A percentile compares a stretch with the other conserved stretches of the same genome.
These are phyloP conservation scores for Fusarium sambucinum DNA, from an alignment of 2,329 filamentous ascomycete species.

Conservation along the genomic window DNA sequence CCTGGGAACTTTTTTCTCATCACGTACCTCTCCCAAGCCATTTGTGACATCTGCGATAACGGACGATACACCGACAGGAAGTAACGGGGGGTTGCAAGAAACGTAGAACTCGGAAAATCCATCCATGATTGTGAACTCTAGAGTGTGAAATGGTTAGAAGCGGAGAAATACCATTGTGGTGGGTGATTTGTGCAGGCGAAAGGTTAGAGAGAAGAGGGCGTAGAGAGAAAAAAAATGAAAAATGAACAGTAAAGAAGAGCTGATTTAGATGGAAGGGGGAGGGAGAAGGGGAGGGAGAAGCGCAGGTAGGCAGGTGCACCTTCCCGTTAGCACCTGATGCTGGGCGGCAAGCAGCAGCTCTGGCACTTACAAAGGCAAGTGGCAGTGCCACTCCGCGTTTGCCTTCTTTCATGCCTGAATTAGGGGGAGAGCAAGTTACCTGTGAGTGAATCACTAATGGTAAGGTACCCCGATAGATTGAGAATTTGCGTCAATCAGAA, in stretches of 20 bases:
- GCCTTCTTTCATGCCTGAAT: background rate
- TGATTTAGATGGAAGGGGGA: background rate
- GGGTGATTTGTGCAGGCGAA: background rate
- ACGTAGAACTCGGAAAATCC: constrained; percentile 52
- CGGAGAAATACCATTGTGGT: background rate
- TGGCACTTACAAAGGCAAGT: background rate
- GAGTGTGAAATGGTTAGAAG: background rate
- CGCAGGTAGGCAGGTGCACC: constrained; percentile 10
- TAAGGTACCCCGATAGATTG: background rate
- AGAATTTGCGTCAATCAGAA: background rate
- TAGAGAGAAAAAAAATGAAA: background rate
- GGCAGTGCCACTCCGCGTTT: constrained; percentile 1
- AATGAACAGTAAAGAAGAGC: background rate
- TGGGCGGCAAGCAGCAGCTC: constrained; percentile 12
- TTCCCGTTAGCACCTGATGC: constrained; percentile 14
- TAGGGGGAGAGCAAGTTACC: too few species aligned
- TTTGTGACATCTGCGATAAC: constrained; percentile 37
- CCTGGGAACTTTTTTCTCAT: background rate
- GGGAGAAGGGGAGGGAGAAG: background rate
- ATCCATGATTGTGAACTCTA: constrained; percentile 19
- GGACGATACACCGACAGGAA: constrained; percentile 47
- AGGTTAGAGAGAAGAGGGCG: background rate
- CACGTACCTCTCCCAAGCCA: constrained; percentile 28
- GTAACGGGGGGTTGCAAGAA: constrained; percentile 52
- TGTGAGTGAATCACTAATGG: constrained; percentile 18